phyloP scores from a whole-genome alignment of 345 rosid species.

The Anastatica hierochuntica region DNA sequence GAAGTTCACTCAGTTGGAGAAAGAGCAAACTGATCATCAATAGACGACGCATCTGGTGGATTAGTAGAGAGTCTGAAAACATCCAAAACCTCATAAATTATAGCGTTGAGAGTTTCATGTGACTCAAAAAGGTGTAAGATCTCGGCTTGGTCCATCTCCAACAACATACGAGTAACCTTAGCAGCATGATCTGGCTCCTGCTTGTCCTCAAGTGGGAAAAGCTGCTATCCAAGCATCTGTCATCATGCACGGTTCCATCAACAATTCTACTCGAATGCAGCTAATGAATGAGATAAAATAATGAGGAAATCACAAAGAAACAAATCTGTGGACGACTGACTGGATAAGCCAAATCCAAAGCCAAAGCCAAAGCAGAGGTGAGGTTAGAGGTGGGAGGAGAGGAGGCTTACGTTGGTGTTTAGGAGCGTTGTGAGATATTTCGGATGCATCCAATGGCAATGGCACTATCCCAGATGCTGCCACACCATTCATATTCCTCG shows the following conservation, averaged over 20 bases:
- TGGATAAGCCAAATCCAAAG: too few species aligned
- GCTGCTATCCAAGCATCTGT: constrained; percentile 65
- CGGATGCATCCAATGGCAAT: constrained; percentile 31
- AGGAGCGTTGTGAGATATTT: constrained; percentile 5
- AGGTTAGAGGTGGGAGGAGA: constrained; percentile 34
- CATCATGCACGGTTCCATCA: too few species aligned
- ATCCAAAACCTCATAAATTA: constrained; percentile 54
- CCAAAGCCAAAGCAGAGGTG: constrained; percentile 46
- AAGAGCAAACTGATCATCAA: constrained; percentile 28
- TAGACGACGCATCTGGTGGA: constrained; percentile 9
- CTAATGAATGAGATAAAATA: neutral
- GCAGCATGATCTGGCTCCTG: constrained; percentile 46
- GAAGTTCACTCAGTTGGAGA: constrained; percentile 7
- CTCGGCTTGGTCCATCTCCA: constrained; percentile 72
- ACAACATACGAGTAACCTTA: constrained; percentile 67
- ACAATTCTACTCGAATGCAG: too few species aligned
- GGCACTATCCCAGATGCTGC: constrained; percentile 30
- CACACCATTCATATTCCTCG: constrained; percentile 29
- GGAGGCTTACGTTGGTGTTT: neutral
- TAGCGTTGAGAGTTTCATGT: constrained; percentile 49
- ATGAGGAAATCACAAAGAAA: neutral
- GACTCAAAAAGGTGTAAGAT: constrained; percentile 55
- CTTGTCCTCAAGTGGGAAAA: constrained; percentile 51
- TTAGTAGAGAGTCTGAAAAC: constrained; percentile 34
- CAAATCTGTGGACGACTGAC: constrained; percentile 28